Base-by-base conservation (phyloP, 1,139 yeast species). In the Pichia sp. region DNA sequence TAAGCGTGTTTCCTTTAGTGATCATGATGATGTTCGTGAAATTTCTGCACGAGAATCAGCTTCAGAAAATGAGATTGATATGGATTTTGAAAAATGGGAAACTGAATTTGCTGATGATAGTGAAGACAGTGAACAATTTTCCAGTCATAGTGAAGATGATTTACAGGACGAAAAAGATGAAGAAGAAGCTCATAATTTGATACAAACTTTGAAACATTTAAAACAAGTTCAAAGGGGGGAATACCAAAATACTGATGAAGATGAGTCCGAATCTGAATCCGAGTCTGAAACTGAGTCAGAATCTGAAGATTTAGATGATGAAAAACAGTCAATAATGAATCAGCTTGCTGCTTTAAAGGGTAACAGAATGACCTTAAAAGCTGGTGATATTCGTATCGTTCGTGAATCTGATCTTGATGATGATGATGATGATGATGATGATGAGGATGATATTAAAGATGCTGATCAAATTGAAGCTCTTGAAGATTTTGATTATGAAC, bases 111-210 rank as follows among this genome's bases (percentile, higher is more conserved):
- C 40, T 8, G 45, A 48, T 2, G 53, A 53, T 39, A 45, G 52
- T 32, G 57, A 51, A 8, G 47, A 43, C 37, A 42, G 54, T 16
- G 60, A 54, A n/a, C 59, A 53, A n/a, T 49, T 47, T 18, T 56
- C 49, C 1, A 62, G 58, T n/a, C 49, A 56, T 9, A 61, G 57
- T 9, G 55, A 57, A 23, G 45, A 47, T 20, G 51, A 54, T 48
- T 50, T 48, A 13, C 62, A 49, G 22, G 64, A 61, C 23, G 65
- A 59, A 27, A 54, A 52, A 39, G 66, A 59, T 29, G 59, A 54
- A 39, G 41, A 46, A 15, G 49, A 46, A 20, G 42, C 54, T 0
- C 38, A 37, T 15, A 41, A 45, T n/a, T 44, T 51, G 7, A 55
- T 53, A 20, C 45, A 49, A 38, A 53, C 47, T 4, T 42, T 54